Conservation (phyloP, 2,329 filamentous ascomycete genomes). For the Penicillium verrucosum region DNA sequence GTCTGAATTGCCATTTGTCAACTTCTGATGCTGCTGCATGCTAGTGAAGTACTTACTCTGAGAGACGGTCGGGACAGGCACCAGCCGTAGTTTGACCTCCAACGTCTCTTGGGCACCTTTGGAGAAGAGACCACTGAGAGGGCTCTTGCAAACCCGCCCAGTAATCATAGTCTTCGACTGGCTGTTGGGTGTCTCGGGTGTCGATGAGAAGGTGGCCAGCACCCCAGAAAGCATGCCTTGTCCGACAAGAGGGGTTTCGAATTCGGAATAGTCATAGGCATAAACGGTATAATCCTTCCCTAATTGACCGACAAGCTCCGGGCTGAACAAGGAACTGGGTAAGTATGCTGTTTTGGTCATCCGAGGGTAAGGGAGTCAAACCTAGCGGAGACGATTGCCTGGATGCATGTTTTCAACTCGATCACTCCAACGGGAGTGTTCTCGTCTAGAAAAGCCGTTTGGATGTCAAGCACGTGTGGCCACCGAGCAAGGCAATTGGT, state of each 20-base stretch:
- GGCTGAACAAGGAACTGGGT: constrained; percentile 52
- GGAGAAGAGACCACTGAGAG: constrained; percentile 73
- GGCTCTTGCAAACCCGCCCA: constrained; percentile 82
- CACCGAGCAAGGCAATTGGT: constrained; percentile 85
- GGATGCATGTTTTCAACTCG: constrained; percentile 80
- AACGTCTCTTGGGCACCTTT: constrained; percentile 79
- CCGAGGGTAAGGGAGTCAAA: constrained; percentile 31
- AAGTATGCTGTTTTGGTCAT: constrained; percentile 2
- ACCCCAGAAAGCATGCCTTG: constrained; percentile 92
- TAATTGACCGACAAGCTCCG: constrained; percentile 73
- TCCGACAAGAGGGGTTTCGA: constrained; percentile 86
- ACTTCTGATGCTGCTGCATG: constrained; percentile 59
- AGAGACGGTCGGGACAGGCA: constrained; percentile 66
- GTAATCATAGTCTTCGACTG: constrained; percentile 70
- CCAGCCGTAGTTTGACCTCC: constrained; percentile 86
- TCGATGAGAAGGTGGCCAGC: constrained; percentile 60
- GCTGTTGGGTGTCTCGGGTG: constrained; percentile 46
- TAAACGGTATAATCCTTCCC: constrained; percentile 92
- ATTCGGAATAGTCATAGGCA: constrained; percentile 93
- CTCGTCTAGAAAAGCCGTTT: constrained; percentile 77
- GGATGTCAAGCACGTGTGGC: constrained; percentile 74
- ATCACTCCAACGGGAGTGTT: constrained; percentile 78
- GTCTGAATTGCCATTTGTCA: constrained; percentile 56
- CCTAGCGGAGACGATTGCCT: constrained; percentile 69
- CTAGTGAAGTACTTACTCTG: constrained; percentile 60